Evolutionary conservation across 2,329 filamentous ascomycete species (phyloP).

Genomic region (Ilyonectria robusta): DNA sequence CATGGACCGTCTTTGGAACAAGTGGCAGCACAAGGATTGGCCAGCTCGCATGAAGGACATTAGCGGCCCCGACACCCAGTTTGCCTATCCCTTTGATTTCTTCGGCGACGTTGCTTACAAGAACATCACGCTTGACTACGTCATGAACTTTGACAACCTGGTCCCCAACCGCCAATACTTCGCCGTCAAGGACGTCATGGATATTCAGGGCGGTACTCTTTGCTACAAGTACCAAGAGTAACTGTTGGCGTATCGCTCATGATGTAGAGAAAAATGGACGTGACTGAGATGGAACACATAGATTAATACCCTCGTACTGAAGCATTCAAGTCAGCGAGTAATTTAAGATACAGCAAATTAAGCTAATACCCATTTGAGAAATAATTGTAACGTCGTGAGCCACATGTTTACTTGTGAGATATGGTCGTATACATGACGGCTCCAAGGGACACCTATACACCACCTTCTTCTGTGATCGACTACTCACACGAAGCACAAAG

Average conservation of each 20-base stretch:
- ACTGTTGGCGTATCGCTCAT: background rate
- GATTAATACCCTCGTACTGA: background rate
- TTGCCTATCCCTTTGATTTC: constrained; percentile 51
- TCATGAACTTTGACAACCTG: constrained; percentile 32
- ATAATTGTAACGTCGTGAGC: background rate
- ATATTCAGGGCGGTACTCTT: constrained; percentile 23
- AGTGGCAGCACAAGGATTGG: constrained; percentile 52
- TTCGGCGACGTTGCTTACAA: constrained; percentile 49
- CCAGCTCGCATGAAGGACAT: constrained; percentile 47
- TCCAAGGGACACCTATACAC: background rate
- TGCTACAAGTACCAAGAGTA: constrained; percentile 30
- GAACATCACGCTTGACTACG: constrained; percentile 51
- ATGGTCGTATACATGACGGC: no score
- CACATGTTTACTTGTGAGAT: no score
- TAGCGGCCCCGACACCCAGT: constrained; percentile 51
- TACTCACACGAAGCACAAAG: background rate
- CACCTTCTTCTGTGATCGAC: background rate
- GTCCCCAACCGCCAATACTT: constrained; percentile 16
- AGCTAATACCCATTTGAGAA: background rate
- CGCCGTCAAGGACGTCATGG: constrained; percentile 31
- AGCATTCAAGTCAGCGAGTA: background rate
- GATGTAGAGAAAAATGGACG: background rate
- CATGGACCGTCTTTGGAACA: constrained; percentile 47
- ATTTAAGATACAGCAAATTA: background rate
- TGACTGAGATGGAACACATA: background rate